Evolutionary conservation across 1,139 yeast genomes (phyloP), one percentile per base, ranked within the genome.

Genomic region (Candida smagusa): DNA sequence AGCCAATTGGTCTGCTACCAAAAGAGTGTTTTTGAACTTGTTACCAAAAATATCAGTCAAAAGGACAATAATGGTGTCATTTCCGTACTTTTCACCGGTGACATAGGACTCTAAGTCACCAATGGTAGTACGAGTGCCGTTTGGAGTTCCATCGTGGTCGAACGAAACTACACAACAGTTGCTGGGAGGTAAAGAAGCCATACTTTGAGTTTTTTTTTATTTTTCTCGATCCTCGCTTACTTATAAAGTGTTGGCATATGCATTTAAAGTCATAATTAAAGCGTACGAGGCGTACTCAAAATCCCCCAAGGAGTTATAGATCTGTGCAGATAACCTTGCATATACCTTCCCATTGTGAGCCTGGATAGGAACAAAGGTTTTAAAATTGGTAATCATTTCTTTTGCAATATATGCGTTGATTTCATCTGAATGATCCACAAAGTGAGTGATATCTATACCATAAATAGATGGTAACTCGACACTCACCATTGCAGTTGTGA

Each of bases 321-420:
- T 58, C 49, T 81, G 85, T 30, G 79, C 79, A 30, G 82, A 74
- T 43, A 79, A 73, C 42, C 90, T 68, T 13, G 71, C 64, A 49
- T 67, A 72, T 28, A 73, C 40, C 28, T 59, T 56, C 2, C 65
- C 74, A 30, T 69, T 63, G 49, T 74, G 79, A 19, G 55, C 51
- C 4, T 53, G 56, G 22, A 71, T 45, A 8, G 79, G 84, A 19
- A 77, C 67, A 48, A 63, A 75, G 0, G 81, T 71, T 19, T 68
- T 65, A 16, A 37, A 35, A 3, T 35, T 19, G 28, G 31, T 35
- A 7, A 39, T 23, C 37, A 36, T 31, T 16, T 41, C 38, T 7
- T 32, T 22, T 9, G 28, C 33, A 11, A 26, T 33, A 12, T 33
- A 38, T 25, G 30, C 33, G 23, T 42, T 45, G 26, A 48, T 36